Evolutionary conservation across 2,329 filamentous ascomycete species (phyloP).

Genomic region (Fusarium armeniacum): DNA sequence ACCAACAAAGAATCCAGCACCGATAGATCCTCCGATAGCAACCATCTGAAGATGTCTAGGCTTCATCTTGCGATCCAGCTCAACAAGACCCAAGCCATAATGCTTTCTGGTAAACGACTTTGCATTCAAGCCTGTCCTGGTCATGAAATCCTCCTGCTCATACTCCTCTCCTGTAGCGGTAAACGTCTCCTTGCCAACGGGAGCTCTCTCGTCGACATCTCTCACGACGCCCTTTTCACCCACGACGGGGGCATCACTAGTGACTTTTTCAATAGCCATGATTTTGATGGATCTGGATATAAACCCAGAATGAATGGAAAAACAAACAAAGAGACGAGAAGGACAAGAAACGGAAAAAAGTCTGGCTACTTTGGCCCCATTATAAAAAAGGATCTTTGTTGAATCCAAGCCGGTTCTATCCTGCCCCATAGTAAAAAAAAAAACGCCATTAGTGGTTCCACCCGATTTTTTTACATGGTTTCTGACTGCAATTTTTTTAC

Average conservation of each 20-base stretch:
- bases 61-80: constrained; percentile 65
- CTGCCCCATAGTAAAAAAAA: constrained; percentile 15
- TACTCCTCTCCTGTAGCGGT: constrained; percentile 32
- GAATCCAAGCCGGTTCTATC: constrained; percentile 11
- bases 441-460: constrained; percentile 30
- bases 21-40: constrained; percentile 72
- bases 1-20: constrained; percentile 74
- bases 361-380: constrained; percentile 27
- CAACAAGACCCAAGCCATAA: constrained; percentile 44
- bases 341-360: constrained; percentile 20
- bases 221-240: constrained; percentile 25
- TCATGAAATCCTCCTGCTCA: constrained; percentile 48
- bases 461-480: constrained; percentile 20
- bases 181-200: constrained; percentile 16
- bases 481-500: constrained; percentile 9
- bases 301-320: background rate
- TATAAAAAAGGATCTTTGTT: constrained; percentile 29
- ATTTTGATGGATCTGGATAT: background rate
- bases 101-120: constrained; percentile 45
- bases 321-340: background rate
- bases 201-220: constrained; percentile 24
- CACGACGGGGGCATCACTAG: constrained; percentile 11
- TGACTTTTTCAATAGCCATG: constrained; percentile 34
- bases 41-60: constrained; percentile 73
- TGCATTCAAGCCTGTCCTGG: constrained; percentile 46